phyloP scores from a whole-genome alignment of 2,329 filamentous ascomycete species.

The Neoascochyta sp. region DNA sequence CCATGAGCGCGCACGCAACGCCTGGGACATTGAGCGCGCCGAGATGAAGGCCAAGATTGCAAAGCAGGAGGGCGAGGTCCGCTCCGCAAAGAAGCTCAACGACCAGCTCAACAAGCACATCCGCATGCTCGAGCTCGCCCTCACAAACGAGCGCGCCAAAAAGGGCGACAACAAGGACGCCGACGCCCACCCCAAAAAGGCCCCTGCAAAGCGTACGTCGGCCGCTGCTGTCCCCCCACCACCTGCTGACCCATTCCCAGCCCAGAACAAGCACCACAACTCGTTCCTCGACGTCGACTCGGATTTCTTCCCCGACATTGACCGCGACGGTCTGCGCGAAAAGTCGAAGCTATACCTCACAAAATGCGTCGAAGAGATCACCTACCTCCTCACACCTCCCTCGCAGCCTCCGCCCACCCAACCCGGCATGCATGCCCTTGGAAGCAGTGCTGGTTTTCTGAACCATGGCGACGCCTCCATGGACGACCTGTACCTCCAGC shows the following conservation, averaged over 20 bases:
- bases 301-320: conserved; percentile 47
- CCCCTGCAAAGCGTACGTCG: conserved; percentile 17
- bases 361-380: conserved; percentile 65
- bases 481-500: conserved; percentile 58
- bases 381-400: conserved; percentile 64
- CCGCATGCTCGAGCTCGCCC: conserved; percentile 78
- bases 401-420: conserved; percentile 58
- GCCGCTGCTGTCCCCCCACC: conserved; percentile 3
- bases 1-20: conserved; percentile 94
- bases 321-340: conserved; percentile 58
- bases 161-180: conserved; percentile 55
- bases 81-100: conserved; percentile 82
- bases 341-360: conserved; percentile 61
- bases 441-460: conserved; percentile 41
- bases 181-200: conserved; percentile 36
- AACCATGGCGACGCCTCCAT: conserved; percentile 53
- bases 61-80: conserved; percentile 81
- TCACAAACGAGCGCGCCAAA: conserved; percentile 77
- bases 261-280: conserved; percentile 47
- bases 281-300: conserved; percentile 51
- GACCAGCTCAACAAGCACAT: conserved; percentile 89
- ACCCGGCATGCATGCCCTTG: conserved; percentile 34
- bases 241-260: conserved; percentile 35
- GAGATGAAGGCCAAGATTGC: conserved; percentile 99
- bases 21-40: conserved; percentile 98